Base-by-base conservation (phyloP, 1,284 basidiomycete genomes). In the Laetiporus sulphureus region DNA sequence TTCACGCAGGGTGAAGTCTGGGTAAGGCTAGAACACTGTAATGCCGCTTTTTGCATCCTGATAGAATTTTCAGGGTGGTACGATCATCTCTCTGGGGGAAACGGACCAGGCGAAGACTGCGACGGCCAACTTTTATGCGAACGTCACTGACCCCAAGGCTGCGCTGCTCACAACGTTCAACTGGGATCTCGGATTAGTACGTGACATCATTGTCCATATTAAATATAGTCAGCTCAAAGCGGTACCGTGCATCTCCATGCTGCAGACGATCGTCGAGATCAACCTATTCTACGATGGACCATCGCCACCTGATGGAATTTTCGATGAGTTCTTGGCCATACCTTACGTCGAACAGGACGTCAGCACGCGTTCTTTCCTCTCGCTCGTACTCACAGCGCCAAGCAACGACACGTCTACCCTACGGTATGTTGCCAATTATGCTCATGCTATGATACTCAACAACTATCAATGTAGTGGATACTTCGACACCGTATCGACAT, bases 101-200 rank as follows among this genome's bases (percentile, higher is more conserved):
- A 52, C 73, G 10, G 58, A 64, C 19, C 56, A 54, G 2, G 62
- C 78, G 20, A 60, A 58, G 15, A 59, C 50, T 3, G 81, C 79
- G 0, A 70, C 69, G 0, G 64, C 65, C 11, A 66, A 68, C n/a
- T 83, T 80, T 53, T 52, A 64, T 2, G 57, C 62, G 6, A 66
- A 63, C 3, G 68, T 70, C 10, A 71, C 54, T 0, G 78, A 81
- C 50, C 75, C 76, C 1, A 83, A 81, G 56, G 83, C 81, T 5
- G 61, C 55, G 2, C 66, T 79, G n/a, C 69, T 83, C 31, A 65
- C 72, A 0, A 66, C 76, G 0, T 79, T 73, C 42, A 74, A 72
- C 44, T 72, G 65, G 41, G n/a, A 69, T 3, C 46, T 65, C 5
- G 70, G 68, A 7, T 34, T 62, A 51, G 75, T 72, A 44, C 42